Conservation (phyloP, 1,139 yeast species). For the Barnettozyma hawaiiensis region DNA sequence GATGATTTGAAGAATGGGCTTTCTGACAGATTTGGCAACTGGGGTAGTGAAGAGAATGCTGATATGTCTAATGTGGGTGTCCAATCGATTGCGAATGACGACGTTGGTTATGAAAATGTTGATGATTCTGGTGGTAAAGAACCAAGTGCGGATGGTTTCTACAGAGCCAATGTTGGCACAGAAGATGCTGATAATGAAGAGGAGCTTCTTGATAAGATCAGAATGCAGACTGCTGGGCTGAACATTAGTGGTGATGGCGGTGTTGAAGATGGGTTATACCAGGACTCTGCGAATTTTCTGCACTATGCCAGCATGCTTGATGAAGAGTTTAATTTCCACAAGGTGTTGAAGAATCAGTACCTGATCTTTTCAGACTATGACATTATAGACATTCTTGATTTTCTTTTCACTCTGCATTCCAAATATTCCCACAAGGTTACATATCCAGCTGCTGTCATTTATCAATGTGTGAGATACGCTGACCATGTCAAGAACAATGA, state of each 20-base stretch:
- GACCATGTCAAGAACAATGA: slow-evolving; percentile 48
- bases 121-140: not conserved
- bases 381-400: slow-evolving; percentile 54
- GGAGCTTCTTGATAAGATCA: slow-evolving; percentile 41
- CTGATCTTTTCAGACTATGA: slow-evolving; percentile 63
- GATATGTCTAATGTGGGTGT: not conserved
- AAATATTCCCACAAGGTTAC: slow-evolving; percentile 48
- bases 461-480: slow-evolving; percentile 62
- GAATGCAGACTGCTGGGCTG: slow-evolving; percentile 44
- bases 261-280: slow-evolving; percentile 23
- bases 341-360: slow-evolving; percentile 30
- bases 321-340: slow-evolving; percentile 30
- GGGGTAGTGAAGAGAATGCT: not conserved
- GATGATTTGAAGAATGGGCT: not conserved
- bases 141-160: slow-evolving; percentile 17
- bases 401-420: slow-evolving; percentile 44
- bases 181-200: slow-evolving; percentile 28
- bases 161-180: slow-evolving; percentile 20
- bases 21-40: not conserved
- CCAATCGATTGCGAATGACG: not conserved
- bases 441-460: slow-evolving; percentile 62
- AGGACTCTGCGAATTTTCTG: slow-evolving; percentile 15
- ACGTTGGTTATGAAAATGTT: not conserved
- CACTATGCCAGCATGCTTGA: slow-evolving; percentile 12
- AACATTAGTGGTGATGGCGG: slow-evolving; percentile 16